Base-by-base conservation (phyloP, 129 eudicot genomes). In the Silybum marianum region DNA sequence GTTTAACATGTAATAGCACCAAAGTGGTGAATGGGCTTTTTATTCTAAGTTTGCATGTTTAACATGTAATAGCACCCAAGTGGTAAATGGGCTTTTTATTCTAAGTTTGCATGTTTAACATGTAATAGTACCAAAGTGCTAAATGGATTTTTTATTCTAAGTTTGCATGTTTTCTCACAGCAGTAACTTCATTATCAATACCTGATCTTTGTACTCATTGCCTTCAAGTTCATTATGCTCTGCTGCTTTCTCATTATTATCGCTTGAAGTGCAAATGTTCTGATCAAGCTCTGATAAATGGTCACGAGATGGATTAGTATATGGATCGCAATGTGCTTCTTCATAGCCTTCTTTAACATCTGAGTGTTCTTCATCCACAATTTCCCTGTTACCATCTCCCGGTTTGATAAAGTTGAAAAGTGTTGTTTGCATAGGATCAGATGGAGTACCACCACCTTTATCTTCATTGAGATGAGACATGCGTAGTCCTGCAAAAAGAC, bases 401-500 rank as follows among this genome's bases (percentile, higher is more conserved):
- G 83, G 67, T 69, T 85, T 73, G 8, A 92, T 13, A 77, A 89
- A 95, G 86, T 87, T 87, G 67, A 86, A 72, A 24, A 95, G 96
- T 13, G 98, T 92, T 82, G 82, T 92, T 76, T 95, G 98, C 23
- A 89, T 85, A 22, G 96, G 98, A 81, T 92, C 98, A 51, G 84
- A 69, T 63, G 63, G 83, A 54, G 30, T 80, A 10, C 87, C 89
- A 78, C 58, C 83, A 81, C 65, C 85, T 34, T 81, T 84, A 60
- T 92, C 95, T 76, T 90, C 95, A 77, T 72, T 81, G 76, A 95
- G 89, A 72, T 95, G 97, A 80, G 98, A 92, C 87, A 95, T 86
- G 30, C 97, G 97, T 66, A 95, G 82, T 65, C 99, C 99, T 95
- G 86, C 16, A 71, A 72, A 14, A 81, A 71, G 77, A 69, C 42